Evolutionary conservation across 352 stramenopile genomes (phyloP), one percentile per base, ranked within the genome.

Genomic region (Pythium aquatile): DNA sequence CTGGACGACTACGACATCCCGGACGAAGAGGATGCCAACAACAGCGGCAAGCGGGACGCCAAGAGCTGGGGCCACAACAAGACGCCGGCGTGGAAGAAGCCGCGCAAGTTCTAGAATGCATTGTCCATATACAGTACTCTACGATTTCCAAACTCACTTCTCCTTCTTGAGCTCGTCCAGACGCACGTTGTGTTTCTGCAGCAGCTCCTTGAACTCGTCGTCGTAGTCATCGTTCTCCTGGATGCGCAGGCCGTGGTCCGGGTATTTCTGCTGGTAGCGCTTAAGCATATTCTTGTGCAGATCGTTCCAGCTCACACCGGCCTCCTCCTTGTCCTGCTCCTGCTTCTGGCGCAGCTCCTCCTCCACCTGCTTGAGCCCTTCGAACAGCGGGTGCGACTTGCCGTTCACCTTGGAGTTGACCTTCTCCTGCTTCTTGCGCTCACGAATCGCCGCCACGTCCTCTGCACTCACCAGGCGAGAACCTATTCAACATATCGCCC

Each of bases 151-250:
- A 29, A n/a, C 32, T 72, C 69, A 65, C 65, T 74, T 48, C 55
- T 61, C 28, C 46, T 76, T 84, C 67, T 83, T 85, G 62, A 93
- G 63, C 47, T 83, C 69, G 1, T 85, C 70, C 5, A 80, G 60
- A 54, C 88, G 69, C 46, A 93, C 85, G 68, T 93, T 86, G 72
- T 93, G 77, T 58, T 91, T 88, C 39, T 83, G 77, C 40, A 93
- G 64, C 44, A 93, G 72, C 49, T 90, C 85, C 52, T 91, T 88
- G 64, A 93, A 93, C 68, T 93, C 85, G 49, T 93, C 82, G 70
- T 93, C 81, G 70, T 93, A 93, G 54, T 81, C 77, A 66, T 93
- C 84, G 61, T 75, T 78, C 49, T 82, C 69, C 7, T 58, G 58
- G 28, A 72, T 74, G 30, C 77, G 79, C 13, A 71, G 69, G 0